Evolutionary conservation across 495 filamentous ascomycete genomes (phyloP).

Genomic region (Neurospora hispaniola): DNA sequence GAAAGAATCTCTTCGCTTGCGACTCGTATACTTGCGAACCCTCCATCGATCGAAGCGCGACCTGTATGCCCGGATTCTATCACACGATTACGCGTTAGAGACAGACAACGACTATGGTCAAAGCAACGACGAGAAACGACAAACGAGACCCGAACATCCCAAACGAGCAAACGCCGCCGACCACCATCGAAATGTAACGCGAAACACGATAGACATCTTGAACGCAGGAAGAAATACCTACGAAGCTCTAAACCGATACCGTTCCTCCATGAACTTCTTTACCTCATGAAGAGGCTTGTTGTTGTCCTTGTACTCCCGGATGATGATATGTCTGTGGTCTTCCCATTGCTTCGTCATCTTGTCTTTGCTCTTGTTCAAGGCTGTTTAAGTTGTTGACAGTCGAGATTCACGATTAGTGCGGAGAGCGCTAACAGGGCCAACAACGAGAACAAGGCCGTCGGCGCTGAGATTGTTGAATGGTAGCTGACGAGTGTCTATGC

Average conservation of each 20-base stretch:
- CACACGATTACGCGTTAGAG: background rate
- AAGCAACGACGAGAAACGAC: background rate
- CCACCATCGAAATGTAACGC: background rate
- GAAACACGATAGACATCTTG: background rate
- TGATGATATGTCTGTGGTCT: conserved; percentile 25
- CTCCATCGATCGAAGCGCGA: conserved; percentile 35
- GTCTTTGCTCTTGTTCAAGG: background rate
- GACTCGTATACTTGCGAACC: conserved; percentile 34
- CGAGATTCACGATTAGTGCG: background rate
- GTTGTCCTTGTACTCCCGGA: conserved; percentile 28
- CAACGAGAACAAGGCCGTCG: background rate
- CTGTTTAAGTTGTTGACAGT: background rate
- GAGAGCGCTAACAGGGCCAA: background rate
- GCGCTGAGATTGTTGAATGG: background rate
- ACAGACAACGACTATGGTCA: background rate
- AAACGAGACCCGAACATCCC: background rate
- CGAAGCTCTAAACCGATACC: conserved; percentile 35
- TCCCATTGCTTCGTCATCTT: conserved; percentile 38
- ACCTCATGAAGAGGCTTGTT: conserved; percentile 32
- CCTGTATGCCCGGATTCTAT: conserved; percentile 31
- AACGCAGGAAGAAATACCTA: conserved; percentile 14
- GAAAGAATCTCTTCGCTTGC: conserved; percentile 16
- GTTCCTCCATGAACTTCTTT: conserved; percentile 29
- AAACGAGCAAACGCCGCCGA: background rate
- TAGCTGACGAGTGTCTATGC: background rate